These are phyloP conservation scores for Nadsonia fulvescens DNA, from an alignment of 805 yeast species.

Conservation along the genomic window DNA sequence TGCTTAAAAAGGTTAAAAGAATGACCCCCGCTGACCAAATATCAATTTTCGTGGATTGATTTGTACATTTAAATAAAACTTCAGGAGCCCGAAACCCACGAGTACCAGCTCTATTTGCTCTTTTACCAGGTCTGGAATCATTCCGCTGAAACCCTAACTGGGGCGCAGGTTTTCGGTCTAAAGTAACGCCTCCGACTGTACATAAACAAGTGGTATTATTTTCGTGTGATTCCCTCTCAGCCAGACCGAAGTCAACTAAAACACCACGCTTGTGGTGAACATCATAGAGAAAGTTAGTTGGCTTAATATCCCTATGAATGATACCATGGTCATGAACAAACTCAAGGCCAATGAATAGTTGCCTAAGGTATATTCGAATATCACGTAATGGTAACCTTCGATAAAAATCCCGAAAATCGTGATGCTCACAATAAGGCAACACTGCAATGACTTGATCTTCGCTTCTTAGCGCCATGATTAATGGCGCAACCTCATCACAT, in stretches of 20 bases:
- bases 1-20: slow-evolving; percentile 52
- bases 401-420: slow-evolving; percentile 73
- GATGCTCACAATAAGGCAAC: slow-evolving; percentile 76
- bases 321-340: slow-evolving; percentile 61
- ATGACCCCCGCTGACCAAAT: slow-evolving; percentile 90
- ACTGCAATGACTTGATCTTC: slow-evolving; percentile 91
- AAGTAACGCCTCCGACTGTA: slow-evolving; percentile 6
- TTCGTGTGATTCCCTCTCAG: slow-evolving; percentile 35
- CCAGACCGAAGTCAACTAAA: slow-evolving; percentile 81
- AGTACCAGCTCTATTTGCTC: slow-evolving; percentile 96
- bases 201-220: slow-evolving; percentile 8
- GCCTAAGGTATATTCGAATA: slow-evolving; percentile 62
- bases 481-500: slow-evolving; percentile 56
- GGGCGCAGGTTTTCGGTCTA: slow-evolving; percentile 10
- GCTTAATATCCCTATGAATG: slow-evolving; percentile 86
- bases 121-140: slow-evolving; percentile 71
- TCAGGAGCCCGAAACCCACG: slow-evolving; percentile 93
- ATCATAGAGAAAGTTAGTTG: slow-evolving; percentile 59
- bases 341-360: slow-evolving; percentile 56
- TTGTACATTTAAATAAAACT: slow-evolving; percentile 69
- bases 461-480: slow-evolving; percentile 69
- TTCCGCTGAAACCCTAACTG: slow-evolving; percentile 67
- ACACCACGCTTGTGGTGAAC: slow-evolving; percentile 55
- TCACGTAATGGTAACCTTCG: slow-evolving; percentile 65
- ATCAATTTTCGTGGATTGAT: slow-evolving; percentile 68